These are phyloP conservation scores for Monilinia polystroma DNA, from an alignment of 2,329 filamentous ascomycete species.

Conservation along the genomic window DNA sequence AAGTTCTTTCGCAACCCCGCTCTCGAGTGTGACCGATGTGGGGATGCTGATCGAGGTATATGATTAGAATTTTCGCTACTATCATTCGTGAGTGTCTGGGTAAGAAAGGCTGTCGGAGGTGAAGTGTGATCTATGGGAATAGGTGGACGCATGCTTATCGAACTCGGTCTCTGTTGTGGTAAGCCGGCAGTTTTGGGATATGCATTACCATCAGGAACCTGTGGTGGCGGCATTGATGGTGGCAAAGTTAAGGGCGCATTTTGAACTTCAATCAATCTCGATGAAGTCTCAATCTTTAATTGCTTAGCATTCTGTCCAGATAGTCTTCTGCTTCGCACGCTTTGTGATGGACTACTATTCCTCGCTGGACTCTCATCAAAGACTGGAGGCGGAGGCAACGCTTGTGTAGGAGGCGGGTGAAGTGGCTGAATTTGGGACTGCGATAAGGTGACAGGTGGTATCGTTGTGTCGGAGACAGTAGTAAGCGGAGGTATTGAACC, in stretches of 20 bases:
- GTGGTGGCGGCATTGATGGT: conserved; percentile 36
- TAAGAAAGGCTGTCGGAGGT: conserved; percentile 40
- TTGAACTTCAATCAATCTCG: conserved; percentile 26
- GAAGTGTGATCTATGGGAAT: conserved; percentile 36
- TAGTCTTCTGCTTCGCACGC: conserved; percentile 72
- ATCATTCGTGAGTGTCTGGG: conserved; percentile 35
- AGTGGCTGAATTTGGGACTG: conserved; percentile 33
- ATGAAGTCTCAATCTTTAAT: conserved; percentile 81
- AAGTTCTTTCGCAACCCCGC: conserved; percentile 61
- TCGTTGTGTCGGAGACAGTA: conserved; percentile 62
- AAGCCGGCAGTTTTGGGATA: conserved; percentile 37
- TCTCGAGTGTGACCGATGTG: conserved; percentile 48
- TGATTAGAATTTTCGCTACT: conserved; percentile 40
- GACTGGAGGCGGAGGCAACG: conserved; percentile 44
- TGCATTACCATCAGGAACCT: conserved; percentile 26
- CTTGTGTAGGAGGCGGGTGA: conserved; percentile 45
- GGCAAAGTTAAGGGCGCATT: conserved; percentile 30
- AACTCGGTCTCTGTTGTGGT: conserved; percentile 28
- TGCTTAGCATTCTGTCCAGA: conserved; percentile 80
- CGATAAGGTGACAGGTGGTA: conserved; percentile 35
- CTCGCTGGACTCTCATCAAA: conserved; percentile 13
- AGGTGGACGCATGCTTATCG: conserved; percentile 27
- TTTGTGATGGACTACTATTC: conserved; percentile 43
- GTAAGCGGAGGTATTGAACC: conserved; percentile 71
- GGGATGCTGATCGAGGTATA: conserved; percentile 50